Evolutionary conservation across 177 flowering plant genomes (phyloP), one percentile per base, ranked within the genome.

Genomic region (Telopea speciosissima): DNA sequence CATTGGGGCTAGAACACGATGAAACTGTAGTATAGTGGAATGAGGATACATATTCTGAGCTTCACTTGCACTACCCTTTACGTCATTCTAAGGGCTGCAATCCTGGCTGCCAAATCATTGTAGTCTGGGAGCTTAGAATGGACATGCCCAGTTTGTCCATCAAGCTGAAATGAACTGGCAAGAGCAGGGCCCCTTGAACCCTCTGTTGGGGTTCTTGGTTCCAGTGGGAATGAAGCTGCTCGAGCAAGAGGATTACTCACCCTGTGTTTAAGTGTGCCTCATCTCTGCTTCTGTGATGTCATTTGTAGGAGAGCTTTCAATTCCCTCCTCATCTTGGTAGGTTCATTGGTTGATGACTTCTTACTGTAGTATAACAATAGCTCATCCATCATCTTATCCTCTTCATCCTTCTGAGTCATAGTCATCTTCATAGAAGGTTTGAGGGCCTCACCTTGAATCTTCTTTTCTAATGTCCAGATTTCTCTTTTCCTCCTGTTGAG

Each of bases 71-170:
- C n/a, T 62, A 28, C 63, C 24, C n/a, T 62, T 80, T 77, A 85
- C 74, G 79, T 82, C 17, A 86, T 86, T 80, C 80, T 88, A 70
- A 92, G 74, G 26, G 96, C 88, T 17, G 89, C 90, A 81, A 95
- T 83, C 21, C 80, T 79, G 0, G 97, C 99, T 59, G 96, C 96
- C 79, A 95, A 76, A 73, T 90, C 97, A 76, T 92, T 97, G 59
- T 88, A 91, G 69, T 95, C 89, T 0, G 97, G 97, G 44, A 95
- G 80, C 77, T 90, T 95, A 5, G 97, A 96, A 76, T 91, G 98
- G 74, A 93, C 98, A 42, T 91, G 97, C 44, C 75, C 74, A 23
- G 83, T 83, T 22, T 67, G 70, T 36, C 70, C 70, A 19, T 86
- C 89, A 1, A 85, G 85, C 78, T 89, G 87, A 52, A 91, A 85